Evolutionary conservation across 1,284 basidiomycete species (phyloP).

Genomic region (Gymnopus androsaceus): DNA sequence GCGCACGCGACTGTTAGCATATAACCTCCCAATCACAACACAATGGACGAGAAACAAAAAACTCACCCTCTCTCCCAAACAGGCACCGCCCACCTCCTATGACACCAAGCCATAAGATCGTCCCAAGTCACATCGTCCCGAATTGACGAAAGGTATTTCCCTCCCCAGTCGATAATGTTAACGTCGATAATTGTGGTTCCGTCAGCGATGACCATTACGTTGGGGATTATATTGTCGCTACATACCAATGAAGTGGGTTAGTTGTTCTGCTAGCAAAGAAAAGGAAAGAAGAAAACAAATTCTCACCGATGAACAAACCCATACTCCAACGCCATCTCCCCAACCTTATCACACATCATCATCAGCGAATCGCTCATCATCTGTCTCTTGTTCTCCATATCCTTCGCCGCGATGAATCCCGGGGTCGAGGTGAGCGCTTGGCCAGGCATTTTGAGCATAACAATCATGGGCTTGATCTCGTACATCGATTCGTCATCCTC

Average conservation of each 20-base stretch:
- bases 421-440: background rate
- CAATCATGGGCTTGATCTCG: slow-evolving; percentile 7
- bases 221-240: slow-evolving; percentile 6
- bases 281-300: background rate
- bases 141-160: slow-evolving; percentile 6
- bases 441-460: slow-evolving; percentile 4
- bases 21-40: no score
- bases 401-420: background rate
- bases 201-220: background rate
- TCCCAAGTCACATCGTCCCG: slow-evolving; percentile 6
- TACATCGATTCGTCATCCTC: background rate
- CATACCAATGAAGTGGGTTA: background rate
- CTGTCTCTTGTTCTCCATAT: background rate
- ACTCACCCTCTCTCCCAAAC: background rate
- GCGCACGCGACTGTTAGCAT: no score
- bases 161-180: slow-evolving; percentile 8
- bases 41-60: no score
- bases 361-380: slow-evolving; percentile 4
- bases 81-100: background rate
- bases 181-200: slow-evolving; percentile 1
- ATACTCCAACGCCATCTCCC: background rate
- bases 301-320: slow-evolving; percentile 6
- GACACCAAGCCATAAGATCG: slow-evolving; percentile 8
- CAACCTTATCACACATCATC: slow-evolving; percentile 3
- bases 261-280: no score